Conservation (phyloP, 192 early-diverging fungal species). For the Coemansia sp. region DNA sequence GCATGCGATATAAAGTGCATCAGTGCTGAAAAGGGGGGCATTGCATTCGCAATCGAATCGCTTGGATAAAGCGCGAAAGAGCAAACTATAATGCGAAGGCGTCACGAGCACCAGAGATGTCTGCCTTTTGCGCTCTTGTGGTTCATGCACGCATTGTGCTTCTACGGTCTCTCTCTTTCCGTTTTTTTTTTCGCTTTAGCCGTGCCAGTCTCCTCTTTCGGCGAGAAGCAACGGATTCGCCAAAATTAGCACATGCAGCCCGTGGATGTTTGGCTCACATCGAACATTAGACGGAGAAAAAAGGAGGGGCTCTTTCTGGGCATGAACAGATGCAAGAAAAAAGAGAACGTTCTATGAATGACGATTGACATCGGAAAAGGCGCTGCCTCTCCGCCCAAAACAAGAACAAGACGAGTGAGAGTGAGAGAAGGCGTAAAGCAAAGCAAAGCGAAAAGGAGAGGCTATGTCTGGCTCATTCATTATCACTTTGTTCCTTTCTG, state of each 20-base stretch:
- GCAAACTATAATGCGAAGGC: not conserved
- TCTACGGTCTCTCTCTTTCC: not conserved
- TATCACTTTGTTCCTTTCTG: too few species aligned
- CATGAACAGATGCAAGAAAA: not conserved
- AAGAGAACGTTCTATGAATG: not conserved
- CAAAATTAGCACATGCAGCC: not conserved
- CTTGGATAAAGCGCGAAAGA: not conserved
- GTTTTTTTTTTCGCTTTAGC: too few species aligned
- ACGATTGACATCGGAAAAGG: not conserved
- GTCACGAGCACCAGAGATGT: too few species aligned
- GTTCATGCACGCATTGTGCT: not conserved
- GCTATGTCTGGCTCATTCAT: too few species aligned
- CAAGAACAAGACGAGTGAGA: not conserved
- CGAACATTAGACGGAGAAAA: conserved; percentile 10
- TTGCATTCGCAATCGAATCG: too few species aligned
- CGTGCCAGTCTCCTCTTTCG: not conserved
- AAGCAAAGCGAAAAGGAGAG: not conserved
- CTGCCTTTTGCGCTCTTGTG: too few species aligned
- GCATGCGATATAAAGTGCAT: too few species aligned
- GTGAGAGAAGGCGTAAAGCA: not conserved
- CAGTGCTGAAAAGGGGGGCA: too few species aligned
- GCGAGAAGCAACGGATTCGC: not conserved
- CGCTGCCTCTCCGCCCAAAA: not conserved
- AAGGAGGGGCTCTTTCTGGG: not conserved
- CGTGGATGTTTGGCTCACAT: not conserved